These are phyloP conservation scores for Rasamsonia emersonii DNA, from an alignment of 2,329 filamentous ascomycete species.

Conservation along the genomic window DNA sequence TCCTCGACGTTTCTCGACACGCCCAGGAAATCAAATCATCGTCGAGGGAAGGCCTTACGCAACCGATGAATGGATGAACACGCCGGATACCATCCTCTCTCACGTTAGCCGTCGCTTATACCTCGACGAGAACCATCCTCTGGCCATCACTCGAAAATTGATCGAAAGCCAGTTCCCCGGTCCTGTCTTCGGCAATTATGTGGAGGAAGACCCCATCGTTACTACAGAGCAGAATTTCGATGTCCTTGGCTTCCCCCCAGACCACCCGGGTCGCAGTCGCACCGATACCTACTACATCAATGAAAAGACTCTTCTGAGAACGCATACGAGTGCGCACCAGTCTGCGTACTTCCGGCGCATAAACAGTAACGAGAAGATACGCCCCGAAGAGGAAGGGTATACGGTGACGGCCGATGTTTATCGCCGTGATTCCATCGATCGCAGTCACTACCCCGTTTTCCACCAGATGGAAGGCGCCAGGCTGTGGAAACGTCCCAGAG, in stretches of 20 bases:
- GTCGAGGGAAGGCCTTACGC: constrained; percentile 57
- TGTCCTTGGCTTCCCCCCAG: constrained; percentile 79
- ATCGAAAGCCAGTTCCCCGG: constrained; percentile 81
- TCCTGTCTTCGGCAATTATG: constrained; percentile 67
- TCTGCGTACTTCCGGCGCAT: constrained; percentile 67
- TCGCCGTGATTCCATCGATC: constrained; percentile 86
- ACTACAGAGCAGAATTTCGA: constrained; percentile 87
- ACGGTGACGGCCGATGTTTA: constrained; percentile 94
- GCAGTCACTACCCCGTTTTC: constrained; percentile 92
- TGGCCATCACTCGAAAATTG: constrained; percentile 81
- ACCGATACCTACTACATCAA: constrained; percentile 98
- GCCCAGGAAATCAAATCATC: constrained; percentile 31
- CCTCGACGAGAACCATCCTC: constrained; percentile 79
- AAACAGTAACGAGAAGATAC: constrained; percentile 30
- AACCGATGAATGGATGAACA: constrained; percentile 78
- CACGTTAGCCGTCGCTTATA: constrained; percentile 74
- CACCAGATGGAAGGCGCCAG: constrained; percentile 97
- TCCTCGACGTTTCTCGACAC: constrained; percentile 6
- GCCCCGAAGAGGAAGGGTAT: constrained; percentile 55
- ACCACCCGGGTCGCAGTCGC: constrained; percentile 78
- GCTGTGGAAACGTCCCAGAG: constrained; percentile 64
- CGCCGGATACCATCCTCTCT: constrained; percentile 63
- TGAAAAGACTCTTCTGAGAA: constrained; percentile 70
- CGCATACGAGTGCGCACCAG: constrained; percentile 94
- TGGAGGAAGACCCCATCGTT: constrained; percentile 73